Evolutionary conservation across 345 rosid species (phyloP).

Genomic region (Mangifera indica): DNA sequence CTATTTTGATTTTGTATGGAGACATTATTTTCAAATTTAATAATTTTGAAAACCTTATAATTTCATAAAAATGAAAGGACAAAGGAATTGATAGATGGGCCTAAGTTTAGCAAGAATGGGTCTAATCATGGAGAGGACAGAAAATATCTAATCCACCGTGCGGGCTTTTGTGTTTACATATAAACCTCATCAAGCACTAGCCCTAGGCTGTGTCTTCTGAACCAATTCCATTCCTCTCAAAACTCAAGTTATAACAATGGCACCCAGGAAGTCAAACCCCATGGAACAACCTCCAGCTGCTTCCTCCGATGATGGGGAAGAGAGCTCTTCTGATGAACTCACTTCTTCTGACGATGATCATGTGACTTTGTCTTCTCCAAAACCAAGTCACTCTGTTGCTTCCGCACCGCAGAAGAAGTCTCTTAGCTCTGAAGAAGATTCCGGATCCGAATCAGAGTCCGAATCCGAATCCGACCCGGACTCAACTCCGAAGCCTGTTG

Average conservation of each 20-base stretch:
- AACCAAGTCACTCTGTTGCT: not conserved
- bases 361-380: constrained; percentile 3
- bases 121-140: too few species aligned
- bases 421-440: constrained; percentile 22
- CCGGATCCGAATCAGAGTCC: constrained; percentile 10
- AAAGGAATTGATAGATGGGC: not conserved
- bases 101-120: not conserved
- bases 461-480: constrained; percentile 27
- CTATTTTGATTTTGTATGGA: too few species aligned
- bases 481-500: constrained; percentile 25
- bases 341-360: not conserved
- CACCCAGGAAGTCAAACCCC: constrained; percentile 32
- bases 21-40: too few species aligned
- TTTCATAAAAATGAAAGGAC: constrained; percentile 25
- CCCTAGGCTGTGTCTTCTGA: constrained; percentile 8
- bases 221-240: not conserved
- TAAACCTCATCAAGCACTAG: not conserved
- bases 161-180: not conserved
- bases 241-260: constrained; percentile 16
- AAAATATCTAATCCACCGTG: too few species aligned
- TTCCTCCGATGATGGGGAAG: constrained; percentile 31
- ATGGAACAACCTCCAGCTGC: constrained; percentile 33
- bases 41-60: too few species aligned
- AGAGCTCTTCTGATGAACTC: constrained; percentile 11
- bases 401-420: not conserved